Conservation (phyloP, 805 yeast genomes). For the Teunomyces tritomae region DNA sequence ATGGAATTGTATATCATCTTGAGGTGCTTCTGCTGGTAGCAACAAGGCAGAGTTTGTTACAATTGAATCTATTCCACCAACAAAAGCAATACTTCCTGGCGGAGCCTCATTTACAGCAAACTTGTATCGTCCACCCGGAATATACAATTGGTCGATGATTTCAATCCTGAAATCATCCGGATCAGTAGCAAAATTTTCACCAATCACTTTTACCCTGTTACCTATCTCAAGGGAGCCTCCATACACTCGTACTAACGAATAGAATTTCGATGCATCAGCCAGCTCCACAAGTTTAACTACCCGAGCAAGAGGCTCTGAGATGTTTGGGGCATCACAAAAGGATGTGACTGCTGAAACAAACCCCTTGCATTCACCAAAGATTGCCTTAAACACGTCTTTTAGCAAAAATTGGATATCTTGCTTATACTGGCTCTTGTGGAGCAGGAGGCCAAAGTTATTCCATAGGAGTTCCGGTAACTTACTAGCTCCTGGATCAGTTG, state of each 20-base stretch:
- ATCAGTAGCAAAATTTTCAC: constrained; percentile 50
- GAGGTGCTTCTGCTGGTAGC: constrained; percentile 22
- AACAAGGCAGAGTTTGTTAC: constrained; percentile 64
- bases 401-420: constrained; percentile 62
- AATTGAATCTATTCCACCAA: constrained; percentile 59
- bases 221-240: constrained; percentile 58
- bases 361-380: constrained; percentile 53
- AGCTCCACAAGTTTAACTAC: constrained; percentile 55
- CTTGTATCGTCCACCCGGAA: constrained; percentile 72
- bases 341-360: constrained; percentile 48
- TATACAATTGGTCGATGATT: constrained; percentile 39
- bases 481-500: constrained; percentile 41
- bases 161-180: constrained; percentile 51
- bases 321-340: constrained; percentile 26
- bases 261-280: constrained; percentile 50
- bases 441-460: constrained; percentile 44
- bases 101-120: constrained; percentile 51
- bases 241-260: constrained; percentile 59
- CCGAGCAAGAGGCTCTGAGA: constrained; percentile 16
- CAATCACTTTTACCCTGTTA: constrained; percentile 50
- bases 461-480: constrained; percentile 45
- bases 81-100: constrained; percentile 66
- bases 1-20: constrained; percentile 25
- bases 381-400: constrained; percentile 47
- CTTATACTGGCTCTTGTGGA: constrained; percentile 40